Conservation (phyloP, 352 stramenopile species). For the Halophytophthora polymorphica region DNA sequence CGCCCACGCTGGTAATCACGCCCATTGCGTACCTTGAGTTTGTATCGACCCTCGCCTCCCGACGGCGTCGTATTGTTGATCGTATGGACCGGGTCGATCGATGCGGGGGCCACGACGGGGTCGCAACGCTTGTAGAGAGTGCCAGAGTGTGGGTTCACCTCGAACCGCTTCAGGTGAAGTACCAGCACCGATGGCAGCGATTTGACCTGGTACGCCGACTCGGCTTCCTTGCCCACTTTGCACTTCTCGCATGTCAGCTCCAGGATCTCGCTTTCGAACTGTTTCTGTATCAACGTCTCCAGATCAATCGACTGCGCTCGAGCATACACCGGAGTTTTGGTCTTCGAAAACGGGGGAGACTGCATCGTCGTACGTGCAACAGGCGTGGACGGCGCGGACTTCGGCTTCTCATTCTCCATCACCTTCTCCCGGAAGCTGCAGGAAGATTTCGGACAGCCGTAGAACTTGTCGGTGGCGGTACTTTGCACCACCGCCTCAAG, state of each 20-base stretch:
- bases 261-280: conserved; percentile 76
- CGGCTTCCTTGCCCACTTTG: conserved; percentile 60
- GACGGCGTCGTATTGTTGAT: conserved; percentile 31
- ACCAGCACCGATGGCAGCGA: conserved; percentile 69
- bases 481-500: conserved; percentile 30
- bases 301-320: conserved; percentile 38
- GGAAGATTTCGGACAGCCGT: conserved; percentile 52
- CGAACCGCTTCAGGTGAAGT: conserved; percentile 85
- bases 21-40: conserved; percentile 39
- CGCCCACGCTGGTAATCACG: not conserved
- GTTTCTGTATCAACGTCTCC: conserved; percentile 61
- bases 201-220: conserved; percentile 58
- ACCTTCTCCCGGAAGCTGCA: conserved; percentile 66
- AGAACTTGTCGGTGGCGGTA: conserved; percentile 37
- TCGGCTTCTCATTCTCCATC: conserved; percentile 2
- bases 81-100: conserved; percentile 34
- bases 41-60: conserved; percentile 30
- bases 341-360: conserved; percentile 6
- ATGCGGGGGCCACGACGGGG: conserved; percentile 54
- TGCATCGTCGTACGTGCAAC: conserved; percentile 1
- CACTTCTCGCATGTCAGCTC: conserved; percentile 87
- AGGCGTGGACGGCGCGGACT: conserved; percentile 11
- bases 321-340: conserved; percentile 6
- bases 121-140: conserved; percentile 82
- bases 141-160: conserved; percentile 64